Conservation (phyloP, 2,329 filamentous ascomycete species). For the Epichloe festucae region DNA sequence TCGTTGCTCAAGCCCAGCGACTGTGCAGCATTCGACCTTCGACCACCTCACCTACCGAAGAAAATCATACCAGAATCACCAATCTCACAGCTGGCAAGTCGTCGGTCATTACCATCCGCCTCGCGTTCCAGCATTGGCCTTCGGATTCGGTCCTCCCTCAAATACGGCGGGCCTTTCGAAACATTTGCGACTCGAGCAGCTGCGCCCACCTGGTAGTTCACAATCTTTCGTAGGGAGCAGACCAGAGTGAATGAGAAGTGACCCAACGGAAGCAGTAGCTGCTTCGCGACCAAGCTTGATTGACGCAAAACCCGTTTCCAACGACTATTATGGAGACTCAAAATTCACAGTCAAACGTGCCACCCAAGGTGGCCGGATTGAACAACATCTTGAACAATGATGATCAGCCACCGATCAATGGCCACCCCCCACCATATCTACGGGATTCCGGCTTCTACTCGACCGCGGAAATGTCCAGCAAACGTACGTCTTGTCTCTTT, state of each 20-base stretch:
- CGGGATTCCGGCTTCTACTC: slow-evolving; percentile 32
- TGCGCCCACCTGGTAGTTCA: too few species aligned
- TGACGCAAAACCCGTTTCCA: background rate
- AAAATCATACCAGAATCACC: background rate
- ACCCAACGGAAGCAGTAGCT: background rate
- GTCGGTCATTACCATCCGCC: background rate
- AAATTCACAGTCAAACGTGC: slow-evolving; percentile 6
- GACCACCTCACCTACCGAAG: background rate
- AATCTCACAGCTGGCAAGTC: background rate
- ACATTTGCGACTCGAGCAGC: background rate
- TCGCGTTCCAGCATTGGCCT: background rate
- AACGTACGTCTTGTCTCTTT: slow-evolving; percentile 20
- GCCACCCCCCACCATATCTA: slow-evolving; percentile 19
- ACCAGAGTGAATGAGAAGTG: background rate
- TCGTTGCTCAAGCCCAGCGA: background rate
- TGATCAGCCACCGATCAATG: slow-evolving; percentile 16
- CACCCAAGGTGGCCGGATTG: slow-evolving; percentile 23
- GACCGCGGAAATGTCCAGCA: slow-evolving; percentile 29
- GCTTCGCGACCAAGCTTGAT: background rate
- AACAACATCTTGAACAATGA: slow-evolving; percentile 27
- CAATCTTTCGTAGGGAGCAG: background rate
- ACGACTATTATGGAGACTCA: slow-evolving; percentile 12
- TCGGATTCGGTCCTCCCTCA: background rate
- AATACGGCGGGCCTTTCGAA: background rate
- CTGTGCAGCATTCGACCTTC: background rate